Conservation (phyloP, 441 rosid species). For the Aquilaria agallochum region DNA sequence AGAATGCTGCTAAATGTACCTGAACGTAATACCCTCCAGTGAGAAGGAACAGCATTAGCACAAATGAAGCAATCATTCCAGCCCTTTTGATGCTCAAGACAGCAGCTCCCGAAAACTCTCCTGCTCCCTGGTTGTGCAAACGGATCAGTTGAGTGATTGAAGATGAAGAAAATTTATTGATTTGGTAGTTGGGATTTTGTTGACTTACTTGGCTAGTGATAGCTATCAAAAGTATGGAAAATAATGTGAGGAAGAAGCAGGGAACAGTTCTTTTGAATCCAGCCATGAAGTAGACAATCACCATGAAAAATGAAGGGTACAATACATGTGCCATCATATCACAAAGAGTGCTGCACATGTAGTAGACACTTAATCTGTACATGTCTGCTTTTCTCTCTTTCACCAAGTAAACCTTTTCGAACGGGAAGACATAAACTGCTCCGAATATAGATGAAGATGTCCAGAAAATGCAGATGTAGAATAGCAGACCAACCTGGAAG, state of each 20-base stretch:
- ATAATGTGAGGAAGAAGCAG: slow-evolving; percentile 76
- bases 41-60: slow-evolving; percentile 89
- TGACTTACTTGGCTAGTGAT: slow-evolving; percentile 83
- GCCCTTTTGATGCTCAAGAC: slow-evolving; percentile 84
- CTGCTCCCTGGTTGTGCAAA: slow-evolving; percentile 58
- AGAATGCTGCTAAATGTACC: slow-evolving; percentile 28
- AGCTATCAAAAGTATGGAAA: slow-evolving; percentile 63
- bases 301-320: slow-evolving; percentile 81
- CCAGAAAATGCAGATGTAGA: slow-evolving; percentile 98
- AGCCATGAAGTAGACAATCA: slow-evolving; percentile 92
- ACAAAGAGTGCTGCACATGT: slow-evolving; percentile 85
- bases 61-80: slow-evolving; percentile 86
- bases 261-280: slow-evolving; percentile 81
- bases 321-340: slow-evolving; percentile 95
- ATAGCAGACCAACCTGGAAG: slow-evolving; percentile 78
- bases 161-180: not conserved
- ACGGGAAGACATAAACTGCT: slow-evolving; percentile 93
- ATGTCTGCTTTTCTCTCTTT: slow-evolving; percentile 97
- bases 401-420: slow-evolving; percentile 82
- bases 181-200: not conserved
- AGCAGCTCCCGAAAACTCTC: slow-evolving; percentile 90
- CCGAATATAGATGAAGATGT: slow-evolving; percentile 93
- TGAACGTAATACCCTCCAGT: slow-evolving; percentile 97
- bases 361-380: slow-evolving; percentile 92
- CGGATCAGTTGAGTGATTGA: not conserved